Base-by-base conservation (phyloP, 2,329 filamentous ascomycete genomes). In the Fusarium equiseti region DNA sequence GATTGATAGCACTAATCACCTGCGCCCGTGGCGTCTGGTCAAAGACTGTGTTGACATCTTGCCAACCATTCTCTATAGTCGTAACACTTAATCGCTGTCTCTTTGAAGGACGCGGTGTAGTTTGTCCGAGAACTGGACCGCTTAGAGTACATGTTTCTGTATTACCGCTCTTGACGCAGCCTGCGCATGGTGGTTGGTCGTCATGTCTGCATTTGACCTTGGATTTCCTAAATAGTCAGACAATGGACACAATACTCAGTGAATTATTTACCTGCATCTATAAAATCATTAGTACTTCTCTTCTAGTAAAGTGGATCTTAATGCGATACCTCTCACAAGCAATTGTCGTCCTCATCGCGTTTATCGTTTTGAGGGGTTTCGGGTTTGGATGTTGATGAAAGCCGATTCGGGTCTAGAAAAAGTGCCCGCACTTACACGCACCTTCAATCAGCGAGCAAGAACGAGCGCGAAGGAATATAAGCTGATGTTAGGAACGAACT, bases 161-260 rank as follows among this genome's bases (percentile, higher is more conserved):
- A 4, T 58, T 59, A 0, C 60, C 67, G 5, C 71, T 71, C 20
- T 76, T 76, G n/a, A 49, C 26, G 20, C 74, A 76, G 9, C 71
- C 71, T n/a, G 48, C 53, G 32, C 74, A 76, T 16, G 74, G 74
- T 9, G 74, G 48, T n/a, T 72, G 60, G 8, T 71, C 73, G 16
- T 71, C 45, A 38, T 76, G 74, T 24, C 45, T 75, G 13, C 74
- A 76, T 16, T 76, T 76, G 54, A 76, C 69, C 45, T 76, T 76
- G 5, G 74, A 75, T 54, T 48, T 65, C 40, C 74, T 76, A 24
- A n/a, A 35, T 52, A 22, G 22, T 61, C 32, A 61, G 51, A 32
- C 13, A 20, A 6, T 32, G 7, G 40, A 7, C 26, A 9, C 32
- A n/a, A n/a, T 24, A 9, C 12, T 20, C 5, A 9, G 29, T 2